Evolutionary conservation across 2,329 filamentous ascomycete genomes (phyloP).

Genomic region (Ceratocystis cacaofunesta): DNA sequence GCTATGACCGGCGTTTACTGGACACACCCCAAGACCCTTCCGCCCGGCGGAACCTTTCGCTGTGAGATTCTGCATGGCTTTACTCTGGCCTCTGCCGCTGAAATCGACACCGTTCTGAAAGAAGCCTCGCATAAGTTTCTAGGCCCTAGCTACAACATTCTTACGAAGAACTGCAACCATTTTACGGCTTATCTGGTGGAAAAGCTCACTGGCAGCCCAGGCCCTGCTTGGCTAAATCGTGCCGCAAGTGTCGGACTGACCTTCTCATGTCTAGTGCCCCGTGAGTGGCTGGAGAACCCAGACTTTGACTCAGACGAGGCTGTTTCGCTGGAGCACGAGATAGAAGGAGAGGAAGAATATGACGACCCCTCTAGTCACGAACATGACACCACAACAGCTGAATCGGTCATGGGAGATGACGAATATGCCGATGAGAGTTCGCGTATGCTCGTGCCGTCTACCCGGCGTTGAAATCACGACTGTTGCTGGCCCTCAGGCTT

Average conservation of each 20-base stretch:
- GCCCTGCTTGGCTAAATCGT: conserved; percentile 65
- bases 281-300: conserved; percentile 67
- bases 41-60: conserved; percentile 63
- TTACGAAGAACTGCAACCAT: conserved; percentile 79
- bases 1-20: conserved; percentile 68
- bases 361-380: conserved; percentile 40
- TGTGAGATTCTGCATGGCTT: conserved; percentile 66
- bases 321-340: conserved; percentile 54
- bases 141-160: conserved; percentile 63
- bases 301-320: conserved; percentile 61
- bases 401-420: conserved; percentile 43
- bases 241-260: conserved; percentile 72
- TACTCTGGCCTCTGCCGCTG: conserved; percentile 50
- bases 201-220: conserved; percentile 53
- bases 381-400: conserved; percentile 31
- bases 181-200: conserved; percentile 67
- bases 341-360: conserved; percentile 54
- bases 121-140: conserved; percentile 56
- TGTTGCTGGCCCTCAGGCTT: background rate
- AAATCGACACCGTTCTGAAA: conserved; percentile 57
- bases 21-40: conserved; percentile 56
- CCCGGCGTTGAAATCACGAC: background rate
- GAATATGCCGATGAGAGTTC: conserved; percentile 24
- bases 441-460: conserved; percentile 19
- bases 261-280: conserved; percentile 66